phyloP scores from a whole-genome alignment of 2,329 filamentous ascomycete species.

The Aspergillus sp. region DNA sequence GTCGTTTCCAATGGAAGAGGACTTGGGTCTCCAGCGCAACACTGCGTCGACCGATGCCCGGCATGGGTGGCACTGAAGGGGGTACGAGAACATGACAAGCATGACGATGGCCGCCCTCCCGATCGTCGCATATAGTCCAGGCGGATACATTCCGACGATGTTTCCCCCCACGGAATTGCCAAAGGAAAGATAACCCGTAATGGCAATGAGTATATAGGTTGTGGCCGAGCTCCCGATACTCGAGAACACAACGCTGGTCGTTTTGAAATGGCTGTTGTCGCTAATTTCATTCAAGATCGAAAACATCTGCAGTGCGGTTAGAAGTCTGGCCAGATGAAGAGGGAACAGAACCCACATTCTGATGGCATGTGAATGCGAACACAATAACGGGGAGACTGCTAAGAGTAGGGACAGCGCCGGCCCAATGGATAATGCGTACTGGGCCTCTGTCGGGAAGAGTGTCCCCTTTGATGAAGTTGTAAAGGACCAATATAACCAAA shows the following conservation, averaged over 20 bases:
- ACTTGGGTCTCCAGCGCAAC: slow-evolving; percentile 72
- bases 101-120: slow-evolving; percentile 92
- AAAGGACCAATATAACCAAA: slow-evolving; percentile 82
- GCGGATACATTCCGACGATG: slow-evolving; percentile 81
- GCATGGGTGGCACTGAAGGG: slow-evolving; percentile 90
- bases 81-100: slow-evolving; percentile 92
- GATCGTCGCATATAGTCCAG: slow-evolving; percentile 76
- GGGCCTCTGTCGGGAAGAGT: slow-evolving; percentile 62
- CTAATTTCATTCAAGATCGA: slow-evolving; percentile 92
- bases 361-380: slow-evolving; percentile 98
- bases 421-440: slow-evolving; percentile 69
- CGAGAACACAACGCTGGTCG: slow-evolving; percentile 66
- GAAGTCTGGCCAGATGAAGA: no score
- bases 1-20: slow-evolving; percentile 29
- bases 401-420: slow-evolving; percentile 65
- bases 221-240: slow-evolving; percentile 83
- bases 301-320: slow-evolving; percentile 94
- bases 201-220: slow-evolving; percentile 82
- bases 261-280: slow-evolving; percentile 68
- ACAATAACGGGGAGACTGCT: slow-evolving; percentile 90
- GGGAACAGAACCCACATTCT: slow-evolving; percentile 64
- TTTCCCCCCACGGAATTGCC: slow-evolving; percentile 84
- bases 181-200: slow-evolving; percentile 93
- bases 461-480: slow-evolving; percentile 75
- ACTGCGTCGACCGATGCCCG: slow-evolving; percentile 91